phyloP scores from a whole-genome alignment of 2,329 filamentous ascomycete genomes.

The Colletotrichum filicis region DNA sequence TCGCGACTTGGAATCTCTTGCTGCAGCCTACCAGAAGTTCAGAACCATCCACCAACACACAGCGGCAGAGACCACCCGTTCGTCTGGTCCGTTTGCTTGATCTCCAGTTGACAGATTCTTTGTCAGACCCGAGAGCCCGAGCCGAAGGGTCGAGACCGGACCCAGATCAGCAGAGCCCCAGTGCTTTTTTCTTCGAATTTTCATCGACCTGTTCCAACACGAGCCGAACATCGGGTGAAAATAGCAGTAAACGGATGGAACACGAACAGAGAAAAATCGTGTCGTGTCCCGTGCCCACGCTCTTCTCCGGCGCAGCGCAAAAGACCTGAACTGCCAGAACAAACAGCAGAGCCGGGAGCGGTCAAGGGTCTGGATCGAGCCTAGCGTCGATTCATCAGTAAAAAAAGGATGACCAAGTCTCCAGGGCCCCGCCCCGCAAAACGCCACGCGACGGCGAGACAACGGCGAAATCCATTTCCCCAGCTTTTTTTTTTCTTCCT shows the following conservation, averaged over 20 bases:
- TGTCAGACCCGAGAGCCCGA: background rate
- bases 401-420: background rate
- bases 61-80: background rate
- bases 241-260: background rate
- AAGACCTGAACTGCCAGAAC: background rate
- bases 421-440: slow-evolving; percentile 30
- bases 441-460: slow-evolving; percentile 39
- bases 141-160: slow-evolving; percentile 2
- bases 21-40: background rate
- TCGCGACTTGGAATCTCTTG: background rate
- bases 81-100: background rate
- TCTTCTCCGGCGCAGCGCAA: background rate
- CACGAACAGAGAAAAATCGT: background rate
- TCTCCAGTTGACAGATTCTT: background rate
- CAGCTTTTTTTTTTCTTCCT: slow-evolving; percentile 10
- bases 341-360: slow-evolving; percentile 15
- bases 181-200: background rate
- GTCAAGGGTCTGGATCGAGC: slow-evolving; percentile 31
- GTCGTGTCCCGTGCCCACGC: background rate
- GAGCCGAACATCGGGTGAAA: background rate
- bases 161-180: background rate
- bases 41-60: background rate
- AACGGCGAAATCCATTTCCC: slow-evolving; percentile 34
- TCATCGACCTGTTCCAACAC: background rate
- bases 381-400: slow-evolving; percentile 31